Percentiles rank a stretch among this genome's conserved stretches.
Conservation (phyloP, 1,139 yeast genomes). For the Pichia sp. region DNA sequence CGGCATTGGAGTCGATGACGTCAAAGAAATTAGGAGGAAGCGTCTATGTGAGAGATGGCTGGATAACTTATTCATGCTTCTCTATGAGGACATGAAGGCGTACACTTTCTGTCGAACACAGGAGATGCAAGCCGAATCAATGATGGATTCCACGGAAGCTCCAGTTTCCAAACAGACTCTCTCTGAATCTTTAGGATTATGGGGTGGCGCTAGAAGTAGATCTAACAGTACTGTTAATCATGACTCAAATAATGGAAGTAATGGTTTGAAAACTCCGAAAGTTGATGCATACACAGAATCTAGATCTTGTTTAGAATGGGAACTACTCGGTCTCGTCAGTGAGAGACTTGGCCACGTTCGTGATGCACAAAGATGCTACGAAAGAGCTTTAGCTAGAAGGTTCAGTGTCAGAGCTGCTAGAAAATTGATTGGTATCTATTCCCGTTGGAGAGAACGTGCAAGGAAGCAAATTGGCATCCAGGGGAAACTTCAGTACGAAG, state of each 20-base stretch:
- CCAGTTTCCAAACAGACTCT: not conserved
- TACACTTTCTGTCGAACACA: slow-evolving; percentile 57
- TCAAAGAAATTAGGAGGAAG: slow-evolving; percentile 30
- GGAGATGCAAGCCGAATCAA: slow-evolving; percentile 21
- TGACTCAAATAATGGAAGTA: not conserved
- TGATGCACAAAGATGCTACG: slow-evolving; percentile 57
- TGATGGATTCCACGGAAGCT: slow-evolving; percentile 4
- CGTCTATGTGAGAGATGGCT: slow-evolving; percentile 59
- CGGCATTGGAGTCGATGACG: not conserved
- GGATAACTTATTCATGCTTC: slow-evolving; percentile 52
- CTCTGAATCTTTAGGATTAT: slow-evolving; percentile 7
- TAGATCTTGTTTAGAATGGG: slow-evolving; percentile 52
- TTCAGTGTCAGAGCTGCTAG: slow-evolving; percentile 78
- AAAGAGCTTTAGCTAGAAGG: slow-evolving; percentile 46
- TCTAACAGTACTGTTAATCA: slow-evolving; percentile 3
- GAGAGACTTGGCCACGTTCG: slow-evolving; percentile 47
- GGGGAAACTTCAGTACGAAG: slow-evolving; percentile 4
- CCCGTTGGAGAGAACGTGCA: slow-evolving; percentile 26
- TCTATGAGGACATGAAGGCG: slow-evolving; percentile 52
- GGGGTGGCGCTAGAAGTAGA: slow-evolving; percentile 9
- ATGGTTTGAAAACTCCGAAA: slow-evolving; percentile 23
- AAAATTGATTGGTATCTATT: slow-evolving; percentile 63
- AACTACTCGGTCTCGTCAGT: slow-evolving; percentile 47
- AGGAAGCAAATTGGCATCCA: slow-evolving; percentile 6
- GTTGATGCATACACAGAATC: slow-evolving; percentile 10